Evolutionary conservation across 768 basidiomycete genomes (phyloP).

Genomic region (Candolleomyces eurysporus): DNA sequence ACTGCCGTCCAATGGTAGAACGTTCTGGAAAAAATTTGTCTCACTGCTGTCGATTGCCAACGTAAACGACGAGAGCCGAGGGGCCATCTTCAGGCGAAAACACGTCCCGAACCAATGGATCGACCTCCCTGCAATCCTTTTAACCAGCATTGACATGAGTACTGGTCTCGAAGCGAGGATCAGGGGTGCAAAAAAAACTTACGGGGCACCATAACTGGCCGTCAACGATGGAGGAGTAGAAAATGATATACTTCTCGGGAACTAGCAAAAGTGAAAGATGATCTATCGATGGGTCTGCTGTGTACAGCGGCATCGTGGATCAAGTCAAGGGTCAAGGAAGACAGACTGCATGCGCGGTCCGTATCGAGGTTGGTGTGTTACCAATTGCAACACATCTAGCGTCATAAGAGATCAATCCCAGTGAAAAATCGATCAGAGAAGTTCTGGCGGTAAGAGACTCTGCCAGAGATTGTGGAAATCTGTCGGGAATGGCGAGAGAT

Average conservation of each 20-base stretch:
- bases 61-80: slow-evolving; percentile 61
- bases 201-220: slow-evolving; percentile 75
- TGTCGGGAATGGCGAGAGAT: no score
- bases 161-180: not conserved
- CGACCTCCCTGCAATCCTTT: slow-evolving; percentile 67
- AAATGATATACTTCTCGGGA: slow-evolving; percentile 58
- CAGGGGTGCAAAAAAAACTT: slow-evolving; percentile 21
- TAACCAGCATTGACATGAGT: not conserved
- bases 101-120: slow-evolving; percentile 47
- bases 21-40: slow-evolving; percentile 18
- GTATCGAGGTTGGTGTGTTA: not conserved
- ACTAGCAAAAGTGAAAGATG: slow-evolving; percentile 34
- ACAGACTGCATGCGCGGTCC: no score
- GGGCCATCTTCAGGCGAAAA: slow-evolving; percentile 48
- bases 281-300: slow-evolving; percentile 33
- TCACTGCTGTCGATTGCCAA: slow-evolving; percentile 64
- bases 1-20: not conserved
- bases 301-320: slow-evolving; percentile 52
- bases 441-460: no score
- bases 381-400: not conserved
- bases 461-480: no score
- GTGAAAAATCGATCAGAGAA: no score
- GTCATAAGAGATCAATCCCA: no score
- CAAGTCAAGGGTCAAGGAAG: not conserved
- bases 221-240: slow-evolving; percentile 65